These are phyloP conservation scores for Angomonas deanei DNA, from an alignment of 208 protist species.

Conservation along the genomic window DNA sequence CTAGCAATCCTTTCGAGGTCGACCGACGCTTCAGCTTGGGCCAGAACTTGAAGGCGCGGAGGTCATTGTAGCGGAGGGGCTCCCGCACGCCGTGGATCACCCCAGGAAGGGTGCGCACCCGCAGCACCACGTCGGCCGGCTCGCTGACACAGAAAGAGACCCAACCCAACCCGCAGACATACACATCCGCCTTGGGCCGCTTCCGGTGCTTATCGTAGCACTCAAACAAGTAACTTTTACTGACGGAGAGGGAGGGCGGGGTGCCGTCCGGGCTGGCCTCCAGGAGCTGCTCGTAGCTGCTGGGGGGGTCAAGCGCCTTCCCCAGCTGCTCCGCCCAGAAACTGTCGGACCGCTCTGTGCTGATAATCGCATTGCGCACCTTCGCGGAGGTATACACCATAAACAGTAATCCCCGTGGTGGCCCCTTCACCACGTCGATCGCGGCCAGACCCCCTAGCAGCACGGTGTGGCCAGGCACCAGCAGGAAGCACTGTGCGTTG, in stretches of 20 bases:
- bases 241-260: slow-evolving; percentile 47
- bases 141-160: slow-evolving; percentile 77
- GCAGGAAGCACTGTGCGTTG: slow-evolving; percentile 82
- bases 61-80: slow-evolving; percentile 84
- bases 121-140: slow-evolving; percentile 79
- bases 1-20: slow-evolving; percentile 44
- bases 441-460: slow-evolving; percentile 78
- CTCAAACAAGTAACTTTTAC: slow-evolving; percentile 83
- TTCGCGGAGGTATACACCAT: slow-evolving; percentile 89
- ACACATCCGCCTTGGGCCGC: slow-evolving; percentile 84
- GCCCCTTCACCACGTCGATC: slow-evolving; percentile 80
- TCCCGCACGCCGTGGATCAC: slow-evolving; percentile 86
- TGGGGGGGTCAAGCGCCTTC: slow-evolving; percentile 67
- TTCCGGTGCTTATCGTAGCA: slow-evolving; percentile 73
- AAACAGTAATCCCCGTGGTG: slow-evolving; percentile 68
- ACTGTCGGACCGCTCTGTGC: slow-evolving; percentile 59
- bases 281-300: slow-evolving; percentile 76
- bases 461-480: slow-evolving; percentile 80
- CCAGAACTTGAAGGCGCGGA: slow-evolving; percentile 65
- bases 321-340: slow-evolving; percentile 87
- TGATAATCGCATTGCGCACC: slow-evolving; percentile 68
- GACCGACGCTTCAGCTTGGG: slow-evolving; percentile 74
- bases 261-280: background rate
- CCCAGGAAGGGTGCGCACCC: slow-evolving; percentile 85
- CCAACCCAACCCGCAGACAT: slow-evolving; percentile 88